These are phyloP conservation scores for Intubia oerlemansii DNA, from an alignment of 2,329 filamentous ascomycete genomes.

Conservation along the genomic window DNA sequence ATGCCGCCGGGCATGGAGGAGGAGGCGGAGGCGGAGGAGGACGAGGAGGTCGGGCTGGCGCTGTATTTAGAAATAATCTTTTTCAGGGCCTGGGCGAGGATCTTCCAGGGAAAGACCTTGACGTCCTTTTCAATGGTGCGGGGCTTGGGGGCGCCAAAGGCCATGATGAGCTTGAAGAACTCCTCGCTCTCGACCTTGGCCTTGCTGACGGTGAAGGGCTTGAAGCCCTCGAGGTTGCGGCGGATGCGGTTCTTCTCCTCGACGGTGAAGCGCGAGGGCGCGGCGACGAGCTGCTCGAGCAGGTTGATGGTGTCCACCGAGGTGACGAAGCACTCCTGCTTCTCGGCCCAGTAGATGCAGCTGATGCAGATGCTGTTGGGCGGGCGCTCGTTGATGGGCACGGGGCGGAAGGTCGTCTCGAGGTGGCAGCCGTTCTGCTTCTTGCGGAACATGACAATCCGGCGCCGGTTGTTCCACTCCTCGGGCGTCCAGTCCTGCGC, in stretches of 20 bases:
- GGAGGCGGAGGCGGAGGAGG: constrained; percentile 13
- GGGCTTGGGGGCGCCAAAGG: constrained; percentile 82
- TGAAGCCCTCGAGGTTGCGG: constrained; percentile 85
- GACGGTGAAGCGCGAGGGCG: constrained; percentile 62
- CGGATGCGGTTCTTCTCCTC: constrained; percentile 98
- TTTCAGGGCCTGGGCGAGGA: constrained; percentile 67
- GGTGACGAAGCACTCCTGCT: constrained; percentile 76
- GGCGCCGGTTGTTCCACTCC: constrained; percentile 56
- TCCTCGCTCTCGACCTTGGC: constrained; percentile 80
- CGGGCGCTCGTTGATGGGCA: constrained; percentile 57
- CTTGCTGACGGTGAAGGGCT: constrained; percentile 83
- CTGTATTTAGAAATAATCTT: constrained; percentile 97
- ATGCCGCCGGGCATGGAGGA: constrained; percentile 8
- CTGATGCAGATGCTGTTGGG: constrained; percentile 84
- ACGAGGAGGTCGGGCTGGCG: constrained; percentile 26
- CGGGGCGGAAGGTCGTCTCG: constrained; percentile 56
- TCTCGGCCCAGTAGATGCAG: constrained; percentile 94
- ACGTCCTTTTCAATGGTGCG: constrained; percentile 98
- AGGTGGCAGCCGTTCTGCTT: constrained; percentile 67
- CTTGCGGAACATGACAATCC: constrained; percentile 76
- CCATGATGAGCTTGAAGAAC: constrained; percentile 99
- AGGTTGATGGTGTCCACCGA: constrained; percentile 93
- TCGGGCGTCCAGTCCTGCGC: constrained; percentile 62
- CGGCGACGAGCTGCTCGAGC: constrained; percentile 71
- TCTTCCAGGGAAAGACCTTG: constrained; percentile 96